Conservation (phyloP, 2,329 filamentous ascomycete species). For the Cladophialophora exuberans region DNA sequence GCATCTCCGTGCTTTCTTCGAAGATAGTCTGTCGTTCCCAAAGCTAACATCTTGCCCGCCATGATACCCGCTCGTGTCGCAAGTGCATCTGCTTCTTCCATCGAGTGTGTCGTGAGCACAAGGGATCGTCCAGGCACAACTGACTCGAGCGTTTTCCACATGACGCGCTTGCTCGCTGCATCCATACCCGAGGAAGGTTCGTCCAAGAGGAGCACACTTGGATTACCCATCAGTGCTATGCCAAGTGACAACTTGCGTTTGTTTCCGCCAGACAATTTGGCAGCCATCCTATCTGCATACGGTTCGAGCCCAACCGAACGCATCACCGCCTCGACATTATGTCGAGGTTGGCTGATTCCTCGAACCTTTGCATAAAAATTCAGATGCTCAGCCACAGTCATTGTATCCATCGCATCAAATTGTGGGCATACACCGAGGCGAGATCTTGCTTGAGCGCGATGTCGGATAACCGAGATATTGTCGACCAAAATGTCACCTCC, state of each 20-base stretch:
- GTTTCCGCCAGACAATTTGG: constrained; percentile 83
- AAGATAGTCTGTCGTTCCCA: constrained; percentile 74
- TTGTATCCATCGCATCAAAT: constrained; percentile 83
- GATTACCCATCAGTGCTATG: constrained; percentile 91
- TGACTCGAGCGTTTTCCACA: constrained; percentile 83
- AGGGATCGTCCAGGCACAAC: constrained; percentile 78
- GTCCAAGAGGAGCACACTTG: constrained; percentile 82
- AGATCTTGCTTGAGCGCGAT: constrained; percentile 71
- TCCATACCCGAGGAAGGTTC: constrained; percentile 90
- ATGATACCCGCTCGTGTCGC: constrained; percentile 84
- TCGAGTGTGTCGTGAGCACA: constrained; percentile 87
- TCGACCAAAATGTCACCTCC: constrained; percentile 84
- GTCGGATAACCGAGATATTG: constrained; percentile 71
- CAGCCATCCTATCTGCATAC: constrained; percentile 75
- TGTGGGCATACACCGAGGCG: constrained; percentile 91
- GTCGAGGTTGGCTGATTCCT: constrained; percentile 72
- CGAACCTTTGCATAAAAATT: constrained; percentile 84
- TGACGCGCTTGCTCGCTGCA: constrained; percentile 84
- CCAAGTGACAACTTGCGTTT: constrained; percentile 89
- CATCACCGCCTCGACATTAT: constrained; percentile 80
- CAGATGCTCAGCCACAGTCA: constrained; percentile 87
- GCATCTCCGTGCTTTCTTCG: constrained; percentile 75
- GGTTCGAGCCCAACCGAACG: constrained; percentile 74
- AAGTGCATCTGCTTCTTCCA: constrained; percentile 93
- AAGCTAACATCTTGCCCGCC: constrained; percentile 80